phyloP scores from a whole-genome alignment of 257 asterid genomes.

The Eustoma russellianum region DNA sequence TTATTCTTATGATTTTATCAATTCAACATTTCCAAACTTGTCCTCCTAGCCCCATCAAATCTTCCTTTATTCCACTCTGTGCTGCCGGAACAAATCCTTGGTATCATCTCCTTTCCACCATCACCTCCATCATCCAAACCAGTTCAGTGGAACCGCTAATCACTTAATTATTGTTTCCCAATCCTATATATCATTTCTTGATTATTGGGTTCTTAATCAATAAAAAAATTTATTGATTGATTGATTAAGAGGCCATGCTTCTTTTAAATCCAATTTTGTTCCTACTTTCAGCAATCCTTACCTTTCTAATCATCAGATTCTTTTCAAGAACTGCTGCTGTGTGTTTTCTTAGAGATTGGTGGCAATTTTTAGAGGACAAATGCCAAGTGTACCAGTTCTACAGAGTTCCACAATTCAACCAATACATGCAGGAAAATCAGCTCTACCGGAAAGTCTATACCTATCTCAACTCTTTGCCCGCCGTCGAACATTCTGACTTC shows the following conservation, averaged over 20 bases:
- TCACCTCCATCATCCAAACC: too few species aligned
- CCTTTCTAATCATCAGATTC: slow-evolving; percentile 24
- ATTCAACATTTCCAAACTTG: background rate
- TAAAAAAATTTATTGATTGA: too few species aligned
- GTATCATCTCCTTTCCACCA: too few species aligned
- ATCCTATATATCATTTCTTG: too few species aligned
- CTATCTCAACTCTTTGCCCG: slow-evolving; percentile 69
- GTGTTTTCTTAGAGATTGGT: slow-evolving; percentile 30
- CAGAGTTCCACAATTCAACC: slow-evolving; percentile 82
- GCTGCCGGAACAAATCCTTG: too few species aligned
- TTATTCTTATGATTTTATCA: too few species aligned
- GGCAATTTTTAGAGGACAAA: slow-evolving; percentile 40
- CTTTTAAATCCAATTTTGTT: slow-evolving; percentile 25
- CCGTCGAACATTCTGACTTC: slow-evolving; percentile 70
- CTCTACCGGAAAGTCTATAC: slow-evolving; percentile 45
- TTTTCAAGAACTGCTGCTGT: slow-evolving; percentile 42
- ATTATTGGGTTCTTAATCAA: too few species aligned
- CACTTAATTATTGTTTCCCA: too few species aligned
- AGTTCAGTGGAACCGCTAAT: too few species aligned
- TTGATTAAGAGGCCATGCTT: slow-evolving; percentile 27
- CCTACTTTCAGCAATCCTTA: slow-evolving; percentile 17
- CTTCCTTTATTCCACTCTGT: too few species aligned
- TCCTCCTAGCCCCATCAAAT: background rate
- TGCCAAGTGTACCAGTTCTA: slow-evolving; percentile 65
- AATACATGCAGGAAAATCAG: slow-evolving; percentile 87